Evolutionary conservation across 257 asterid genomes (phyloP).

Genomic region (Primulina huaijiensis): DNA sequence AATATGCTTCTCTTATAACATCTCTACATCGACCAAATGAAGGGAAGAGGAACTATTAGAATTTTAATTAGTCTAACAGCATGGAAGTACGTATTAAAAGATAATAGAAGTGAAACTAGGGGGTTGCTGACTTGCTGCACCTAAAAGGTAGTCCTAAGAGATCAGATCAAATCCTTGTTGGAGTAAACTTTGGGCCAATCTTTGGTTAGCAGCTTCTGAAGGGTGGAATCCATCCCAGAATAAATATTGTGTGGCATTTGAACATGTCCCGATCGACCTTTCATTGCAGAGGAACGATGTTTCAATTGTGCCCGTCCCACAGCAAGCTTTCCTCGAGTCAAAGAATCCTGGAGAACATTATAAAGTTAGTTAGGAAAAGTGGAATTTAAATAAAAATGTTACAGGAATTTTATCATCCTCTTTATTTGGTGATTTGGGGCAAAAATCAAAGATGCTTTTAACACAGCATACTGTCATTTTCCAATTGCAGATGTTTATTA

Average conservation of each 20-base stretch:
- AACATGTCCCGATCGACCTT: conserved; percentile 69
- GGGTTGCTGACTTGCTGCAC: too few species aligned
- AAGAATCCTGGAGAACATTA: conserved; percentile 51
- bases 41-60: conserved; percentile 7
- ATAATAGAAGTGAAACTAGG: too few species aligned
- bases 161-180: conserved; percentile 70
- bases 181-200: conserved; percentile 57
- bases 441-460: too few species aligned
- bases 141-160: conserved; percentile 33
- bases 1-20: too few species aligned
- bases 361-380: background rate
- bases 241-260: conserved; percentile 66
- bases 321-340: conserved; percentile 71
- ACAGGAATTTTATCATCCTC: background rate
- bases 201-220: conserved; percentile 63
- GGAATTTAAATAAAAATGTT: background rate
- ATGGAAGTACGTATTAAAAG: background rate
- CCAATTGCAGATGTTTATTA: conserved; percentile 7
- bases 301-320: conserved; percentile 71
- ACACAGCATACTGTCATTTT: too few species aligned
- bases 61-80: conserved; percentile 12
- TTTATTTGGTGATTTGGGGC: background rate
- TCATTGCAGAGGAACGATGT: conserved; percentile 64
- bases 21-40: background rate
- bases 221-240: conserved; percentile 92